Percentiles rank a stretch among this genome's conserved stretches.
phyloP scores from a whole-genome alignment of 73 alveolate species.

The Paramecium pentaurelia region DNA sequence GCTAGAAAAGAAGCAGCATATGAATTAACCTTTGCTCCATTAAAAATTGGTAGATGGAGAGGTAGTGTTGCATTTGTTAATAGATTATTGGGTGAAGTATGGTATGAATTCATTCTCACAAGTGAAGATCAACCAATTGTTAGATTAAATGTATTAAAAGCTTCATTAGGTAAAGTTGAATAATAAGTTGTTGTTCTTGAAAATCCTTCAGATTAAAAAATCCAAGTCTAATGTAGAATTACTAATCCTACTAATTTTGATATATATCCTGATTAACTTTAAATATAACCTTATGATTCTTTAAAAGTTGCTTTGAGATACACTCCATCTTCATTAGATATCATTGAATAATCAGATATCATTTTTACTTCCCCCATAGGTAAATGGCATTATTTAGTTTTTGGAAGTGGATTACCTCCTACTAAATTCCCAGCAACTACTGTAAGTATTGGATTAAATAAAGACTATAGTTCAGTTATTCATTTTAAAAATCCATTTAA shows the following conservation, averaged over 20 bases:
- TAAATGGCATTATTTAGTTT: constrained; percentile 92
- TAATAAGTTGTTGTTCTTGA: constrained; percentile 85
- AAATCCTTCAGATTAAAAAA: constrained; percentile 94
- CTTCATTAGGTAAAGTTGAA: constrained; percentile 94
- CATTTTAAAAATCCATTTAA: constrained; percentile 97
- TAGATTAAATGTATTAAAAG: constrained; percentile 81
- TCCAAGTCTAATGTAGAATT: constrained; percentile 75
- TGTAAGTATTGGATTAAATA: constrained; percentile 91
- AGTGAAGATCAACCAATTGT: constrained; percentile 90
- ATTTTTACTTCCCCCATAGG: constrained; percentile 89
- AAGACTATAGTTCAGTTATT: constrained; percentile 89
- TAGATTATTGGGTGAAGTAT: constrained; percentile 96
- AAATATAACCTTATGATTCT: constrained; percentile 86
- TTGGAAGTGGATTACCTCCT: constrained; percentile 98
- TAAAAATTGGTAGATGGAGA: constrained; percentile 86
- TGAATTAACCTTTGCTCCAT: constrained; percentile 93
- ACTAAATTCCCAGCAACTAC: constrained; percentile 95
- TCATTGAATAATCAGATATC: constrained; percentile 79
- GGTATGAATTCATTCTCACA: constrained; percentile 90
- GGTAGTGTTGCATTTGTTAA: constrained; percentile 93
- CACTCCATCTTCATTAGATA: constrained; percentile 90
- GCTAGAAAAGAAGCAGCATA: constrained; percentile 84
- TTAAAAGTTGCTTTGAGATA: constrained; percentile 84
- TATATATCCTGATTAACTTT: constrained; percentile 92
- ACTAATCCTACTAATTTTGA: constrained; percentile 92